Base-by-base conservation (phyloP, 23 red algal species). In the Rhodosorus marinus region DNA sequence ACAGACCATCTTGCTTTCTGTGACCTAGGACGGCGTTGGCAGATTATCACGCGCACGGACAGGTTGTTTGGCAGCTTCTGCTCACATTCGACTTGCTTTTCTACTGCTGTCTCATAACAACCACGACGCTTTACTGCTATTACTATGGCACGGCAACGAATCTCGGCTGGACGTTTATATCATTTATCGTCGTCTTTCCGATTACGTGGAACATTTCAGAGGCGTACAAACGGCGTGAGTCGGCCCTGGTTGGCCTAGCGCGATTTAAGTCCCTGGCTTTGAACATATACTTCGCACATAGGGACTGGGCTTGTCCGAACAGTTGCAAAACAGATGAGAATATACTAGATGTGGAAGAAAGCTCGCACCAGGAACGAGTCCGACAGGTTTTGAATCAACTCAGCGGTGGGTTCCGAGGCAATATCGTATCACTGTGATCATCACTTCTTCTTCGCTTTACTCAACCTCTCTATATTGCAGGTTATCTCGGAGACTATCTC, bases 11-110 rank as follows among this genome's bases (percentile, higher is more conserved):
- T n/a, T n/a, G n/a, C n/a, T n/a, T n/a, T n/a, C n/a, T n/a, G n/a
- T n/a, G n/a, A n/a, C n/a, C n/a, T n/a, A n/a, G n/a, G n/a, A n/a
- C n/a, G n/a, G n/a, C n/a, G n/a, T n/a, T n/a, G n/a, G n/a, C n/a
- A n/a, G n/a, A n/a, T n/a, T n/a, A n/a, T n/a, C n/a, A n/a, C n/a
- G n/a, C n/a, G n/a, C n/a, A n/a, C n/a, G n/a, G n/a, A n/a, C n/a
- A n/a, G n/a, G n/a, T n/a, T 43, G 11, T 43, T 43, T 43, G 38
- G 11, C 38, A 43, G 38, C 11, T 43, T 11, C 38, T 43, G 11
- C 38, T 43, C 38, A 43, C 38, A 43, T 43, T 43, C 11, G 38
- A 43, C 38, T 11, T 17, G 38, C 38, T 43, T 43, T 43, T 43
- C 11, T 43, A 43, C 38, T 11, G 11, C 11, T 11, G 11, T 43